A percentile compares a stretch with the other conserved stretches of the same genome.
Evolutionary conservation across 148 eudicot genomes (phyloP).

Genomic region (Cornus controversa): DNA sequence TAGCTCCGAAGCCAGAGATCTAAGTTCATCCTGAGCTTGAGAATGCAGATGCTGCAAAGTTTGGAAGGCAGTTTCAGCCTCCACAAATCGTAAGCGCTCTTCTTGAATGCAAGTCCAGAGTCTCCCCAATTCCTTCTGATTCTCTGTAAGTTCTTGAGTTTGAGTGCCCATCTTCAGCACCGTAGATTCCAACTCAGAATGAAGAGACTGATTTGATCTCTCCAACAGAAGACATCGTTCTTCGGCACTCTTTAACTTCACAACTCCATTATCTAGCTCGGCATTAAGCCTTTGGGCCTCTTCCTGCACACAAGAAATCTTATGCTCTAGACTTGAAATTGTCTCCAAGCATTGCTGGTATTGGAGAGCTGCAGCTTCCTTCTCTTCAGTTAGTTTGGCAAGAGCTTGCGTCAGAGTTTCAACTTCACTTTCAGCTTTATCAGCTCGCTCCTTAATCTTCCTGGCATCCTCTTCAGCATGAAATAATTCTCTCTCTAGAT

Average conservation of each 20-base stretch:
- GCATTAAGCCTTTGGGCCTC: constrained; percentile 61
- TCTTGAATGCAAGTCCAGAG: constrained; percentile 87
- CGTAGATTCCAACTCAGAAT: constrained; percentile 57
- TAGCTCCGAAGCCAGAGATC: constrained; percentile 63
- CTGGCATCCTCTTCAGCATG: constrained; percentile 67
- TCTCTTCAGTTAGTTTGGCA: constrained; percentile 61
- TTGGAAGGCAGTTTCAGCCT: constrained; percentile 83
- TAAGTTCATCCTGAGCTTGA: constrained; percentile 76
- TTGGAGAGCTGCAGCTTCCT: constrained; percentile 54
- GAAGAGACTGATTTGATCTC: constrained; percentile 65
- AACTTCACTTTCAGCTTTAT: constrained; percentile 73
- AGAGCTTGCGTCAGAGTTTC: constrained; percentile 59
- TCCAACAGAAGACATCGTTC: constrained; percentile 65
- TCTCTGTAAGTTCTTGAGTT: constrained; percentile 73
- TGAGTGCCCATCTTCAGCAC: constrained; percentile 59
- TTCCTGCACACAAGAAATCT: constrained; percentile 45
- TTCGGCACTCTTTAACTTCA: constrained; percentile 72
- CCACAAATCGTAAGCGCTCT: constrained; percentile 76
- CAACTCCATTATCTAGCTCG: constrained; percentile 57
- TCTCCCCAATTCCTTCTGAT: constrained; percentile 84
- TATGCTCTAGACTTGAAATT: constrained; percentile 58
- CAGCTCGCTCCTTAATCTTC: constrained; percentile 50
- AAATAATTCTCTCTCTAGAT: constrained; percentile 61
- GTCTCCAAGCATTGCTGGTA: constrained; percentile 66
- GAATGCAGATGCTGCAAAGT: constrained; percentile 75